A percentile compares a stretch with the other conserved stretches of the same genome.
phyloP scores from a whole-genome alignment of 495 filamentous ascomycete genomes.

The Aspergillus avenaceus region DNA sequence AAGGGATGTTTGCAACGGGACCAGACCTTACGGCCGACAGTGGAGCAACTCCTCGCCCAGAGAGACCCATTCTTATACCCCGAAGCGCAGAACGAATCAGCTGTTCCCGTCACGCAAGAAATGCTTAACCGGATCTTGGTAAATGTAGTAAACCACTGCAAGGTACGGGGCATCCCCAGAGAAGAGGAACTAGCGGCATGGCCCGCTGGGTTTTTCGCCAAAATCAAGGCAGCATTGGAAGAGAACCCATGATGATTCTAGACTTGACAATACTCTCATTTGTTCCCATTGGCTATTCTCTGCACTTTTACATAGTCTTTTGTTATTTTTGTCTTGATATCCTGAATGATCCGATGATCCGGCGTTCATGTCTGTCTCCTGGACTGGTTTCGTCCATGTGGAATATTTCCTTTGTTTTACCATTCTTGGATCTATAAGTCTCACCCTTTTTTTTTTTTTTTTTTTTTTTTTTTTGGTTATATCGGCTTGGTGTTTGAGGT shows the following conservation, averaged over 20 bases:
- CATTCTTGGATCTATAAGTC: conserved; percentile 10
- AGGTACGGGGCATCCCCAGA: conserved; percentile 59
- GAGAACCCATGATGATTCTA: conserved; percentile 32
- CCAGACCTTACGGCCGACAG: conserved; percentile 69
- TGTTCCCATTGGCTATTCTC: conserved; percentile 1
- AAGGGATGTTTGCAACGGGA: conserved; percentile 78
- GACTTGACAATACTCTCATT: conserved; percentile 15
- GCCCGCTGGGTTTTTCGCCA: conserved; percentile 63
- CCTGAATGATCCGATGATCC: conserved; percentile 15
- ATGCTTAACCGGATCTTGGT: conserved; percentile 70
- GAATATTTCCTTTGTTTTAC: conserved; percentile 7
- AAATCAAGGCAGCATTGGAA: conserved; percentile 61
- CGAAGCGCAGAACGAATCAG: conserved; percentile 54
- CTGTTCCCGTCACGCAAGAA: conserved; percentile 71
- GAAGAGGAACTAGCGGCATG: conserved; percentile 68
- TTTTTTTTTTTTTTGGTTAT: conserved; percentile 8
- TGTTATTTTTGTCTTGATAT: conserved; percentile 10
- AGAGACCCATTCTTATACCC: conserved; percentile 82
- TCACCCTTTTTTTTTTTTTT: conserved; percentile 6
- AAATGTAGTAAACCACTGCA: conserved; percentile 72
- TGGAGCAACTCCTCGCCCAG: conserved; percentile 66
- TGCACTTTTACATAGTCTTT: too few species aligned
- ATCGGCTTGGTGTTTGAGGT: conserved; percentile 11
- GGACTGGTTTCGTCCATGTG: conserved; percentile 1
- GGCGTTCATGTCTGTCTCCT: conserved; percentile 8